Conservation (phyloP, 495 filamentous ascomycete genomes). For the Neurospora africana region DNA sequence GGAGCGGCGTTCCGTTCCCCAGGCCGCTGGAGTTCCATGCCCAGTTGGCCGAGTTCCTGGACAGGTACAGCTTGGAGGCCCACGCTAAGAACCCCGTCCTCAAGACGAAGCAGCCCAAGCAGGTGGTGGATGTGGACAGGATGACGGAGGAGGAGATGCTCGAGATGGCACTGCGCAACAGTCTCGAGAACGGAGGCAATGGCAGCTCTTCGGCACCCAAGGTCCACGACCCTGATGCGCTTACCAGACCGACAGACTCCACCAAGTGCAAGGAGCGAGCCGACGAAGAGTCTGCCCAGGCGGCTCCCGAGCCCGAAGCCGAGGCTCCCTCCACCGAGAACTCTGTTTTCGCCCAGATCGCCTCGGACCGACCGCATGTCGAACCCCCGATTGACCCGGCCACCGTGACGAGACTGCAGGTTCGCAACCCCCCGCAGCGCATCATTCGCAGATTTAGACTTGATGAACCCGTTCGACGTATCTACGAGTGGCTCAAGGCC, state of each 20-base stretch:
- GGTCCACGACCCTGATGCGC: constrained; percentile 66
- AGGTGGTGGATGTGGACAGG: constrained; percentile 61
- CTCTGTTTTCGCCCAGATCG: constrained; percentile 56
- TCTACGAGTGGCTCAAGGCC: constrained; percentile 96
- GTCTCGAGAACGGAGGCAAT: constrained; percentile 38
- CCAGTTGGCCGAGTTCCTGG: constrained; percentile 88
- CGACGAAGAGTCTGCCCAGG: not conserved
- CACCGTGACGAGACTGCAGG: constrained; percentile 79
- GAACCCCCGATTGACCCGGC: constrained; percentile 63
- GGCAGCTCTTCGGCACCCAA: constrained; percentile 15
- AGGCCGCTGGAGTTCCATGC: constrained; percentile 72
- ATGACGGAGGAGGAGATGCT: constrained; percentile 98
- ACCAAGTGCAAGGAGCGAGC: constrained; percentile 59
- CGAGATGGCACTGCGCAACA: constrained; percentile 83
- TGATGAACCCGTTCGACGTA: constrained; percentile 66
- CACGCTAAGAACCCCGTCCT: constrained; percentile 88
- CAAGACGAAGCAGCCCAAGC: constrained; percentile 60
- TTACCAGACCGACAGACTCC: constrained; percentile 49
- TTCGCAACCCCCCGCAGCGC: constrained; percentile 69
- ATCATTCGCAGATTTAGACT: constrained; percentile 72
- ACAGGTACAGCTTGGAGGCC: constrained; percentile 79
- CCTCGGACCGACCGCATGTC: constrained; percentile 57
- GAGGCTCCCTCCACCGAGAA: constrained; percentile 11
- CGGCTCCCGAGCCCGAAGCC: constrained; percentile 4
- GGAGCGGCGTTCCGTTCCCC: constrained; percentile 75